A percentile compares a stretch with the other conserved stretches of the same genome.
Conservation (phyloP, 2,329 filamentous ascomycete genomes). For the Hypocreales sp. region DNA sequence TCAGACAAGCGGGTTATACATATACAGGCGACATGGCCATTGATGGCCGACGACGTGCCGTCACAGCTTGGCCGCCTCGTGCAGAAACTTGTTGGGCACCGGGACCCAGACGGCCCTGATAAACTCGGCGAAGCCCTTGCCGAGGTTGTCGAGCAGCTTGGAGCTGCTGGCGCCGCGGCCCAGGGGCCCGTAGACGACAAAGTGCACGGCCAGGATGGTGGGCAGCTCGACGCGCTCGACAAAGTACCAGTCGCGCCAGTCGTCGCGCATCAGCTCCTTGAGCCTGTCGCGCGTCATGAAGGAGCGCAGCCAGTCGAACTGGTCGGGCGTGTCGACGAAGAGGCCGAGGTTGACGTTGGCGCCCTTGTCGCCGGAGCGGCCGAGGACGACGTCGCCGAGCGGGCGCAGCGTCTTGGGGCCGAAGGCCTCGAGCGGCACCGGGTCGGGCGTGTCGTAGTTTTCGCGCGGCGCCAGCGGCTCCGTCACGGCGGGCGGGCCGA, state of each 20-base stretch:
- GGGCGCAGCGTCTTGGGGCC: slow-evolving; percentile 8
- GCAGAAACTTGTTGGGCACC: slow-evolving; percentile 6
- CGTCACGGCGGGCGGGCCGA: slow-evolving; percentile 6
- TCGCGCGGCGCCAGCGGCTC: slow-evolving; percentile 6
- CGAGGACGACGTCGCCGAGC: slow-evolving; percentile 14
- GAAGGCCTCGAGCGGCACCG: slow-evolving; percentile 4
- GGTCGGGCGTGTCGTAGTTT: slow-evolving; percentile 8
- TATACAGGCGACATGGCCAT: too few relatives aligned
- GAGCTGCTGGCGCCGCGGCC: slow-evolving; percentile 31
- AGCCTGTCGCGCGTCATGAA: slow-evolving; percentile 24
- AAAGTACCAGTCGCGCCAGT: slow-evolving; percentile 14
- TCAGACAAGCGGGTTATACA: too few relatives aligned
- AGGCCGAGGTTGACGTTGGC: slow-evolving; percentile 27
- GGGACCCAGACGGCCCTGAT: slow-evolving; percentile 16
- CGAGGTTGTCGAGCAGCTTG: slow-evolving; percentile 28
- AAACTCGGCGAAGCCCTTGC: slow-evolving; percentile 36
- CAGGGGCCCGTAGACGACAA: slow-evolving; percentile 30
- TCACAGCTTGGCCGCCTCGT: slow-evolving; percentile 3
- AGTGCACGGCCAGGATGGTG: slow-evolving; percentile 28
- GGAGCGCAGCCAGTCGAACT: slow-evolving; percentile 28
- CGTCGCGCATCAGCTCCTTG: slow-evolving; percentile 17
- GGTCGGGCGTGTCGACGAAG: slow-evolving; percentile 25
- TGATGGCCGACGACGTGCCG: too few relatives aligned
- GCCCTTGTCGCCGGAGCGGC: slow-evolving; percentile 23
- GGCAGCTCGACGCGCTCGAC: slow-evolving; percentile 33